Evolutionary conservation across 2,329 filamentous ascomycete species (phyloP).

Genomic region (Arthrobotrys sphaeroides): DNA sequence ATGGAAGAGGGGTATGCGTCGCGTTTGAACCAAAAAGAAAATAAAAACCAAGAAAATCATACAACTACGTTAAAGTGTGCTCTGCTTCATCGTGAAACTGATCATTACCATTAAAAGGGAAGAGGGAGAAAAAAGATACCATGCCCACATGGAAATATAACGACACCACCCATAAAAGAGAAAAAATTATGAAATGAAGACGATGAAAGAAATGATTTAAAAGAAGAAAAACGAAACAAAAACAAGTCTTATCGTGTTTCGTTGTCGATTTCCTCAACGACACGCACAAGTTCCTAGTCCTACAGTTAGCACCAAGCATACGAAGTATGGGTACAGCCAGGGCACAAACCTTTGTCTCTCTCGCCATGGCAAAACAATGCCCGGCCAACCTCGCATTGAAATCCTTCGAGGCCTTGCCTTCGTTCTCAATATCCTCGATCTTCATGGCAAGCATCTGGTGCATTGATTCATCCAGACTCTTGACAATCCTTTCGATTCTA

Average conservation of each 20-base stretch:
- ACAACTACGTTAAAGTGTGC: conserved; percentile 26
- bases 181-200: not conserved
- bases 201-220: not conserved
- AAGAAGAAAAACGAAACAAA: not conserved
- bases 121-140: conserved; percentile 12
- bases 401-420: conserved; percentile 66
- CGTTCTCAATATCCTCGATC: conserved; percentile 70
- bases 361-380: conserved; percentile 85
- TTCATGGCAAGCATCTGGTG: conserved; percentile 72
- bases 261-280: conserved; percentile 57
- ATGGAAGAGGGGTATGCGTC: conserved; percentile 8
- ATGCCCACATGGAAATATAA: conserved; percentile 12
- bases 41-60: conserved; percentile 24
- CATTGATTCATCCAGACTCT: conserved; percentile 67
- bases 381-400: conserved; percentile 79
- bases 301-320: conserved; percentile 8
- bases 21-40: not conserved
- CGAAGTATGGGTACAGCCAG: not conserved
- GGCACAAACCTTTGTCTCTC: conserved; percentile 74
- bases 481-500: conserved; percentile 65
- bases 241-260: conserved; percentile 29
- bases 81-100: conserved; percentile 24
- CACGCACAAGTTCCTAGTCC: conserved; percentile 55
- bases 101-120: conserved; percentile 8
- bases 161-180: conserved; percentile 7